Evolutionary conservation across 2,329 filamentous ascomycete genomes (phyloP).

Genomic region (Pseudopithomyces maydicus): DNA sequence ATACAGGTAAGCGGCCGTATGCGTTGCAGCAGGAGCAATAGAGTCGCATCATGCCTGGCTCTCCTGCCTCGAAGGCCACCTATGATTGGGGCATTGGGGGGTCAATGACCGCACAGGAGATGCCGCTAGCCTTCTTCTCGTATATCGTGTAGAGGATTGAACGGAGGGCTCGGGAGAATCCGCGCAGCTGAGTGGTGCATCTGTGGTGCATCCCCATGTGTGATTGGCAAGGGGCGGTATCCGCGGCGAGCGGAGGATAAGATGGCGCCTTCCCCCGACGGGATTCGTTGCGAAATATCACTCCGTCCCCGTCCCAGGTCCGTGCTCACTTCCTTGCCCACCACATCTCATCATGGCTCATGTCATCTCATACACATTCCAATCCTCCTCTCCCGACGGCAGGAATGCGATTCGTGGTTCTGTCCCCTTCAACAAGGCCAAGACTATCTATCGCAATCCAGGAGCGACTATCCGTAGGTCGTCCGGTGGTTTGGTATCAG

Average conservation of each 20-base stretch:
- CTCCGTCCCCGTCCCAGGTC: background rate
- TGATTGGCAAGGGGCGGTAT: background rate
- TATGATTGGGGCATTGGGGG: background rate
- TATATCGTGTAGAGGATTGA: background rate
- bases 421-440: background rate
- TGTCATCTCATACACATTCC: background rate
- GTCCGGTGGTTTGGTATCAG: background rate
- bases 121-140: background rate
- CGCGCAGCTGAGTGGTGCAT: background rate
- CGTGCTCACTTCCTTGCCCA: background rate
- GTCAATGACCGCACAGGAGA: background rate
- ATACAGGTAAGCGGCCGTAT: background rate
- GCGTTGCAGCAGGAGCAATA: background rate
- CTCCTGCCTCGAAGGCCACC: too few relatives aligned
- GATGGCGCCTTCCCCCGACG: conserved; percentile 1
- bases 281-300: background rate
- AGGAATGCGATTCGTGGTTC: background rate
- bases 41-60: background rate
- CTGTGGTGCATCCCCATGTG: too few relatives aligned
- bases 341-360: background rate
- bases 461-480: background rate
- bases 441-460: background rate
- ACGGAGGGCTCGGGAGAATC: background rate
- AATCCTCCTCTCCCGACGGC: conserved; percentile 1
- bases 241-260: background rate